Conservation (phyloP, 2,329 filamentous ascomycete species). For the Xylariomycetidae sp. region DNA sequence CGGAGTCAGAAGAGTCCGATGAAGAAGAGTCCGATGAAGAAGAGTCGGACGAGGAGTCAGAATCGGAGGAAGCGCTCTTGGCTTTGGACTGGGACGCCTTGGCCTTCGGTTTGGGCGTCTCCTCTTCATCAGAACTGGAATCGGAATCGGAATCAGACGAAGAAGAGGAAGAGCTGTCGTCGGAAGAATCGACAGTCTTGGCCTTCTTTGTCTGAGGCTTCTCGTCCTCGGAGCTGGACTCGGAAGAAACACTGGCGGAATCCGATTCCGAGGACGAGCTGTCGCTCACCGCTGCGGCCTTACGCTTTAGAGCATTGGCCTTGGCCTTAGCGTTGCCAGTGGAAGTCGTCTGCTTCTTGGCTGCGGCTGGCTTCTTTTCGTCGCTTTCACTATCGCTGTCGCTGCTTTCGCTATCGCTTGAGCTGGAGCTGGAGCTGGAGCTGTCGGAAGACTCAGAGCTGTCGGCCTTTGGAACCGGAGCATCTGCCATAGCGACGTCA, state of each 20-base stretch:
- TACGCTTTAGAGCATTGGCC: slow-evolving; percentile 47
- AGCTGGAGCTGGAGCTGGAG: slow-evolving; percentile 29
- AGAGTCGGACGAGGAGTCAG: slow-evolving; percentile 34
- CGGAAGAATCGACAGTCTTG: slow-evolving; percentile 31
- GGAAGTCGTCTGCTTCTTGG: slow-evolving; percentile 9
- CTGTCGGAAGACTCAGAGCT: slow-evolving; percentile 23
- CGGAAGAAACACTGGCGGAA: slow-evolving; percentile 34
- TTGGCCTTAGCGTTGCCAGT: slow-evolving; percentile 22
- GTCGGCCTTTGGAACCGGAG: slow-evolving; percentile 23
- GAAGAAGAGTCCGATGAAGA: slow-evolving; percentile 22
- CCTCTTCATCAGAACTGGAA: slow-evolving; percentile 18
- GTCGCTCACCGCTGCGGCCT: slow-evolving; percentile 38
- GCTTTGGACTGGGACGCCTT: slow-evolving; percentile 24
- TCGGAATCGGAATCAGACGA: slow-evolving; percentile 22
- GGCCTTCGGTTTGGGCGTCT: slow-evolving; percentile 14
- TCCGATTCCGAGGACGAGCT: slow-evolving; percentile 29
- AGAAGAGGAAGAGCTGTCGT: slow-evolving; percentile 31
- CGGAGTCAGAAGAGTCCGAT: slow-evolving; percentile 26
- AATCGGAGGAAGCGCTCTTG: slow-evolving; percentile 20
- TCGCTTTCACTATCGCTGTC: slow-evolving; percentile 30
- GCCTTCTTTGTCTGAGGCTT: slow-evolving; percentile 40
- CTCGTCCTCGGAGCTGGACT: slow-evolving; percentile 32
- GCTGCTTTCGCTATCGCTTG: slow-evolving; percentile 28
- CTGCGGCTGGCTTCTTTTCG: slow-evolving; percentile 14
- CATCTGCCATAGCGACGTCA: slow-evolving; percentile 44